These are phyloP conservation scores for Termitomyces sp. DNA, from an alignment of 768 basidiomycete species.

Conservation along the genomic window DNA sequence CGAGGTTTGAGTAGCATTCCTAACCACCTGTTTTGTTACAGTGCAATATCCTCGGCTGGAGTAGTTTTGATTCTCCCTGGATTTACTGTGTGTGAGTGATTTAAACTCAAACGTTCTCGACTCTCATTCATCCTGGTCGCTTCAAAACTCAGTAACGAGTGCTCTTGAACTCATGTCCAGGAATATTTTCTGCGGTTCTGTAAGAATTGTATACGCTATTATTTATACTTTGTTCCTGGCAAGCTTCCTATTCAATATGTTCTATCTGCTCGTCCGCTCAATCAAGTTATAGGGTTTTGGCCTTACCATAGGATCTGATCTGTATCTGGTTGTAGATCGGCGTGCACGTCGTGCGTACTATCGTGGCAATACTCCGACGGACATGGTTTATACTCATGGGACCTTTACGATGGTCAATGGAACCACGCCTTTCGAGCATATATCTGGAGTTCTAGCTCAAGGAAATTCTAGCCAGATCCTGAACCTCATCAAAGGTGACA, in stretches of 20 bases:
- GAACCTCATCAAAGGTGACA: constrained; percentile 44
- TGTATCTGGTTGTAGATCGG: constrained; percentile 67
- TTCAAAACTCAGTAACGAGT: constrained; percentile 51
- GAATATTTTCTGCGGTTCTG: constrained; percentile 77
- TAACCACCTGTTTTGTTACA: constrained; percentile 79
- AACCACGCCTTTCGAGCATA: constrained; percentile 26
- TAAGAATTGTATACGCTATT: constrained; percentile 79
- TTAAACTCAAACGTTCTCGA: background rate
- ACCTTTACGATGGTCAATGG: constrained; percentile 45
- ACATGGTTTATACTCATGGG: constrained; percentile 48
- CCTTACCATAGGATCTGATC: constrained; percentile 76
- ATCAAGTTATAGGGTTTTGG: constrained; percentile 60
- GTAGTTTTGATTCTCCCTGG: constrained; percentile 90
- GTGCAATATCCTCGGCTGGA: constrained; percentile 83
- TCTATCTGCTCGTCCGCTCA: background rate
- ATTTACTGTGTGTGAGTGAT: constrained; percentile 68
- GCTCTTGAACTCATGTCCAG: constrained; percentile 77
- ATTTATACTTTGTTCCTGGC: constrained; percentile 83
- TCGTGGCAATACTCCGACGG: constrained; percentile 32
- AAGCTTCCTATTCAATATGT: constrained; percentile 11
- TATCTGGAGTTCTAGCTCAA: constrained; percentile 42
- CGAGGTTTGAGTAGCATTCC: constrained; percentile 73
- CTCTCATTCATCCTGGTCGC: background rate
- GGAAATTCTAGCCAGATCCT: constrained; percentile 29
- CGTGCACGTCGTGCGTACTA: constrained; percentile 47